Evolutionary conservation across 352 stramenopile species (phyloP).

Genomic region (Elongisporangium prolatum): DNA sequence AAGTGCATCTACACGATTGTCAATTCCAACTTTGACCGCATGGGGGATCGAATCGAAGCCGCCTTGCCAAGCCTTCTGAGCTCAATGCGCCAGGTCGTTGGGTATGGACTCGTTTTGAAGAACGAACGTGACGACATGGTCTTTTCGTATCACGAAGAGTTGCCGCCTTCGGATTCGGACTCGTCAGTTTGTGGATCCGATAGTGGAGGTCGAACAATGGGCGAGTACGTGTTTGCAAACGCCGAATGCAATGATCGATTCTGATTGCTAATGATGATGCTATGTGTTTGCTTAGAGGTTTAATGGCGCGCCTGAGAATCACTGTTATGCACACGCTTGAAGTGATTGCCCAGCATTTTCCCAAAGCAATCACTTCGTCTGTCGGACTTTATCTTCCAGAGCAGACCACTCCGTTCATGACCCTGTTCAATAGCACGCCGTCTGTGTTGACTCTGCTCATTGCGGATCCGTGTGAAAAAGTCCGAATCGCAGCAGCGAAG

Average conservation of each 20-base stretch:
- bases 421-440: constrained; percentile 65
- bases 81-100: constrained; percentile 79
- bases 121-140: constrained; percentile 48
- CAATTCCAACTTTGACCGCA: constrained; percentile 53
- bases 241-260: background rate
- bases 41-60: constrained; percentile 53
- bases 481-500: constrained; percentile 63
- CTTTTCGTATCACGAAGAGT: constrained; percentile 48
- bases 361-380: constrained; percentile 66
- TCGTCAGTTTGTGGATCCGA: constrained; percentile 71
- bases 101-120: constrained; percentile 53
- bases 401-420: constrained; percentile 79
- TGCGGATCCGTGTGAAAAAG: constrained; percentile 71
- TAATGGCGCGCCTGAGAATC: constrained; percentile 67
- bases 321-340: constrained; percentile 72
- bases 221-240: constrained; percentile 43
- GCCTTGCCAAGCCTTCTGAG: constrained; percentile 56
- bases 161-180: constrained; percentile 64
- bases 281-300: constrained; percentile 25
- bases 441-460: constrained; percentile 78
- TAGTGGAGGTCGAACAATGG: constrained; percentile 23
- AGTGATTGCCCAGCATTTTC: constrained; percentile 60
- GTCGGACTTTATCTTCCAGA: constrained; percentile 80
- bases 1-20: constrained; percentile 86
- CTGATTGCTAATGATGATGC: background rate